phyloP scores from a whole-genome alignment of 176 grass and related monocot species.

The Musa schizocarpa region DNA sequence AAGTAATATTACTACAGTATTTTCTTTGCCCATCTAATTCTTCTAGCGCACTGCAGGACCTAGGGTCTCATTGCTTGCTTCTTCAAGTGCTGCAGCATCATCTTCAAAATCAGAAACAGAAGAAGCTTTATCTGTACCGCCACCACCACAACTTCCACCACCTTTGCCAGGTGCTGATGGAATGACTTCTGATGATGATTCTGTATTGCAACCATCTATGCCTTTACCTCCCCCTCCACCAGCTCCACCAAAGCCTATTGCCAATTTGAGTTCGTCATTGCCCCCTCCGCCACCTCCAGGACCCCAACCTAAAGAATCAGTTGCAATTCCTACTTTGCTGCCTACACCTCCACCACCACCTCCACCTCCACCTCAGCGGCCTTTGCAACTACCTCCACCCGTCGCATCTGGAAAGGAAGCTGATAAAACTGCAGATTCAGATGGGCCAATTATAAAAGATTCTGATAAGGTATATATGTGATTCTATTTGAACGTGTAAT shows the following conservation, averaged over 20 bases:
- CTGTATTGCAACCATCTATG: slow-evolving; percentile 3
- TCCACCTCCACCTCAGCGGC: slow-evolving; percentile 44
- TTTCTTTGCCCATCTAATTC: not conserved
- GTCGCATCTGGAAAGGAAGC: slow-evolving; percentile 22
- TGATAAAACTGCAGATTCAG: slow-evolving; percentile 16
- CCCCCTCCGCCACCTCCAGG: slow-evolving; percentile 77
- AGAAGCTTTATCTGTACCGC: slow-evolving; percentile 5
- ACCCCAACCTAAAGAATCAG: slow-evolving; percentile 53
- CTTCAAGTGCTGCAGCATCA: slow-evolving; percentile 4
- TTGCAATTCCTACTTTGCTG: slow-evolving; percentile 31
- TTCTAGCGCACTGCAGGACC: not conserved
- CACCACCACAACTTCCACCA: slow-evolving; percentile 22
- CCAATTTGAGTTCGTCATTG: slow-evolving; percentile 22
- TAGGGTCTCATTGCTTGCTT: not conserved
- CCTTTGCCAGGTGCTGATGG: slow-evolving; percentile 8
- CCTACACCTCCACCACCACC: slow-evolving; percentile 65
- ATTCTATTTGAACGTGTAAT: not conserved
- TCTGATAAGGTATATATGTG: slow-evolving; percentile 36
- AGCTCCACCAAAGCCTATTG: slow-evolving; percentile 10
- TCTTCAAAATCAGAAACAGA: slow-evolving; percentile 9
- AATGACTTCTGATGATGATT: slow-evolving; percentile 3
- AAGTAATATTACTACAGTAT: not conserved
- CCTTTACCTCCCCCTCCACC: slow-evolving; percentile 9
- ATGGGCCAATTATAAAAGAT: slow-evolving; percentile 29
- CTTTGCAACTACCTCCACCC: slow-evolving; percentile 32